Conservation (phyloP, 2,329 filamentous ascomycete genomes). For the Fusarium continuum region DNA sequence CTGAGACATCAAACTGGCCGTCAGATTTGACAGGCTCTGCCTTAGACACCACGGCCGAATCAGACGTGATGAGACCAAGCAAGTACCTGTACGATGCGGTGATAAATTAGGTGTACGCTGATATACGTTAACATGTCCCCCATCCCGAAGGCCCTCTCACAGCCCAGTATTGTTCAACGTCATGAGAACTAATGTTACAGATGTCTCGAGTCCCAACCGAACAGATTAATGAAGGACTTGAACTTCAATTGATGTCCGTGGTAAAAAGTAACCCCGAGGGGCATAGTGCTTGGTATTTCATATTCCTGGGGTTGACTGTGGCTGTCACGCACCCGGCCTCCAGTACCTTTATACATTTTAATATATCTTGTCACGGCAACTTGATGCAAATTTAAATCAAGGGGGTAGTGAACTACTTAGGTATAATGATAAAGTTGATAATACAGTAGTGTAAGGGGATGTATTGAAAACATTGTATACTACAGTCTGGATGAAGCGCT, state of each 20-base stretch:
- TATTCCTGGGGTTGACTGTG: neutral
- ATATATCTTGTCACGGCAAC: too few species aligned
- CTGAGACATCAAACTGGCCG: neutral
- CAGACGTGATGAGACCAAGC: slow-evolving; percentile 18
- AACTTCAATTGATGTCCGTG: too few species aligned
- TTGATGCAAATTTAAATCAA: too few species aligned
- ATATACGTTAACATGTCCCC: slow-evolving; percentile 1
- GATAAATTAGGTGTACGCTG: slow-evolving; percentile 1
- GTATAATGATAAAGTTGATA: too few species aligned
- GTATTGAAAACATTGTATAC: too few species aligned
- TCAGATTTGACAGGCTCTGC: neutral
- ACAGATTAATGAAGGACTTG: too few species aligned
- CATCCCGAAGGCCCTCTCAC: neutral
- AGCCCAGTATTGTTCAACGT: neutral
- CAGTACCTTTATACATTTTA: too few species aligned
- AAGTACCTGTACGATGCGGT: slow-evolving; percentile 7
- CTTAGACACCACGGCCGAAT: neutral
- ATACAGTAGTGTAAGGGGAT: too few species aligned
- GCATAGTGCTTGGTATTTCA: neutral
- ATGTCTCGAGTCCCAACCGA: neutral
- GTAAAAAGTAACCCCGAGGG: too few species aligned
- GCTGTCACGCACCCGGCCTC: too few species aligned
- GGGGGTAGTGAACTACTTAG: too few species aligned
- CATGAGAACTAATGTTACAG: neutral
- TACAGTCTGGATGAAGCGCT: too few species aligned